Evolutionary conservation across 305 asterid genomes (phyloP).

Genomic region (Lippia alba): DNA sequence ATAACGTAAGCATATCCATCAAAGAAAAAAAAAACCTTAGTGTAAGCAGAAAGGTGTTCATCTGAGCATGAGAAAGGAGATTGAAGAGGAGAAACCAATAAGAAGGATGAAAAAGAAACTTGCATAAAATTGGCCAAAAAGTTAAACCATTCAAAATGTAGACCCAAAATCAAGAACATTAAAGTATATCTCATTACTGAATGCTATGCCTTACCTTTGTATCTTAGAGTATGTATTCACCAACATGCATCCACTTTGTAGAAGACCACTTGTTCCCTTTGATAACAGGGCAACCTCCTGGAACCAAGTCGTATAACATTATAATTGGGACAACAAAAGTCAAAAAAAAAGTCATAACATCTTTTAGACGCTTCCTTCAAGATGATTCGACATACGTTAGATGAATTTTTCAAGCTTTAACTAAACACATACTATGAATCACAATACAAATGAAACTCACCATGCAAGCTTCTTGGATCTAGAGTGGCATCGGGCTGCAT

Average conservation of each 20-base stretch:
- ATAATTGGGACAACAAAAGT: conserved; percentile 1
- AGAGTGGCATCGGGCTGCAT: conserved; percentile 71
- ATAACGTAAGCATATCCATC: background rate
- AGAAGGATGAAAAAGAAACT: background rate
- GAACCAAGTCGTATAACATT: conserved; percentile 14
- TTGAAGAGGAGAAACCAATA: background rate
- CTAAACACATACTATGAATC: background rate
- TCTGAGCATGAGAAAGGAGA: background rate
- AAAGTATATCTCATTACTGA: background rate
- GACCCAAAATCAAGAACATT: background rate
- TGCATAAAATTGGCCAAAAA: background rate
- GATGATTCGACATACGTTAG: background rate
- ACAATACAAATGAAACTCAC: conserved; percentile 42
- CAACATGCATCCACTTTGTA: conserved; percentile 71
- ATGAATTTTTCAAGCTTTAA: background rate
- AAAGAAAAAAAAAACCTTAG: background rate
- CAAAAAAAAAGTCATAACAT: background rate
- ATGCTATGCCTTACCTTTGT: background rate
- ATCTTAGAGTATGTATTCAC: conserved; percentile 42
- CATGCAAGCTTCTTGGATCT: conserved; percentile 79
- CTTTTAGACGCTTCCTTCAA: background rate
- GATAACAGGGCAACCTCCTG: conserved; percentile 68
- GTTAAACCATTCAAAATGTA: background rate
- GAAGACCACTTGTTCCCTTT: conserved; percentile 60
- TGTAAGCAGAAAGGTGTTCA: background rate